phyloP scores from a whole-genome alignment of 768 basidiomycete species.

The Tricholoma flavovirens region DNA sequence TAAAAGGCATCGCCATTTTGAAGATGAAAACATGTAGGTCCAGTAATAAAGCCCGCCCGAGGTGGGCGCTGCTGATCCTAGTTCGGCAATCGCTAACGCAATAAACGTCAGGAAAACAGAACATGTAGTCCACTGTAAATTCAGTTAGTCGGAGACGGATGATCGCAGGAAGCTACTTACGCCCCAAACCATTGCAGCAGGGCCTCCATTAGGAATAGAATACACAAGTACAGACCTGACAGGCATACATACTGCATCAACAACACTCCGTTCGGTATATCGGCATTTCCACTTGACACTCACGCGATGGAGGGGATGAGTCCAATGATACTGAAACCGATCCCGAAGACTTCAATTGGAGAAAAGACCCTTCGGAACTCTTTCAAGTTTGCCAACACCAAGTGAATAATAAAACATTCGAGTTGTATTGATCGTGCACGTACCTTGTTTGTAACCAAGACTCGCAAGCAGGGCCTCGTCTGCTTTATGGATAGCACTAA shows the following conservation, averaged over 20 bases:
- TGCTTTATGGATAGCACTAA: conserved; percentile 3
- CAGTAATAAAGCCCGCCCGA: conserved; percentile 73
- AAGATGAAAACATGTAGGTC: conserved; percentile 56
- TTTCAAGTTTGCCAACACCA: not conserved
- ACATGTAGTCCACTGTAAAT: conserved; percentile 54
- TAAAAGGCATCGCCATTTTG: conserved; percentile 53
- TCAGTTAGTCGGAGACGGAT: no score
- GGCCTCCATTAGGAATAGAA: conserved; percentile 63
- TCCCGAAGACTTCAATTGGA: conserved; percentile 60
- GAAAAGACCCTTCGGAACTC: conserved; percentile 53
- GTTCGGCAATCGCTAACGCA: conserved; percentile 64
- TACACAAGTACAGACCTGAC: conserved; percentile 40
- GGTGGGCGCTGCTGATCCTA: conserved; percentile 72
- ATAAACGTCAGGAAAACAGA: conserved; percentile 57
- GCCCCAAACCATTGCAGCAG: conserved; percentile 70
- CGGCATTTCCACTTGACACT: not conserved
- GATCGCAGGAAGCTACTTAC: conserved; percentile 27
- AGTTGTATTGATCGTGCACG: no score
- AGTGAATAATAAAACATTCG: no score
- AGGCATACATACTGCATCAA: not conserved
- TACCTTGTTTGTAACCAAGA: conserved; percentile 18
- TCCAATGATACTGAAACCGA: conserved; percentile 68
- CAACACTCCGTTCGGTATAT: not conserved
- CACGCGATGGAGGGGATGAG: conserved; percentile 56
- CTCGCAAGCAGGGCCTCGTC: conserved; percentile 17